Evolutionary conservation across 441 rosid genomes (phyloP), one percentile per base, ranked within the genome.

Genomic region (Geranium incanum): DNA sequence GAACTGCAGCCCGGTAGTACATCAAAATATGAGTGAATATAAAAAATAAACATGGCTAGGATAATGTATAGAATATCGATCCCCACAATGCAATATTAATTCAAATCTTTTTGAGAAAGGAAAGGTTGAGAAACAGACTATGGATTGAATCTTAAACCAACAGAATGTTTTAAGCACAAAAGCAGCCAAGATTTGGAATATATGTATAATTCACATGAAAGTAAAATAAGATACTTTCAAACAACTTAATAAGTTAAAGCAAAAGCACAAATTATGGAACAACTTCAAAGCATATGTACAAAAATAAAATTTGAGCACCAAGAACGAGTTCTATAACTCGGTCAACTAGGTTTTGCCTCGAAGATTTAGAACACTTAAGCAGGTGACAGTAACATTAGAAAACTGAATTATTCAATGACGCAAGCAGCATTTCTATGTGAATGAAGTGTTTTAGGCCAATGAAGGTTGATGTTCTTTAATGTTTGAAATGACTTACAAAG

Each of bases 1-100:
- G 72, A 91, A 93, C 98, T 91, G 89, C 85, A 90, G 3, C 68
- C 71, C 75, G 73, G 66, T 36, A 50, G 33, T 21, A 45, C 36
- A 39, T 33, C 72, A 57, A 6, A 36, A 62, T 13, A 38, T 15
- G 64, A 21, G 37, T 60, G 43, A 71, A 48, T 62, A 19, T 52
- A 18, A 68, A 68, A 65, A 67, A 38, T 57, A 36, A 50, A 0
- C 16, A 70, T 28, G 33, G 33, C 33, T 28, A 28, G 33, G 33
- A 28, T 28, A 28, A 28, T 28, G 33, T 21, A 68, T 57, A 62
- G 62, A 41, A 50, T 68, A 69, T 41, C 23, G 33, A 74, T 48
- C 65, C 37, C 69, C 41, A 60, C 8, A 18, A 57, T n/a, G 16
- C 64, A 15, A 7, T 6, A 15, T n/a, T 57, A 7, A n/a, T 57